Evolutionary conservation across 2,329 filamentous ascomycete species (phyloP), one percentile per base, ranked within the genome.

Genomic region (Claviceps purpurea): DNA sequence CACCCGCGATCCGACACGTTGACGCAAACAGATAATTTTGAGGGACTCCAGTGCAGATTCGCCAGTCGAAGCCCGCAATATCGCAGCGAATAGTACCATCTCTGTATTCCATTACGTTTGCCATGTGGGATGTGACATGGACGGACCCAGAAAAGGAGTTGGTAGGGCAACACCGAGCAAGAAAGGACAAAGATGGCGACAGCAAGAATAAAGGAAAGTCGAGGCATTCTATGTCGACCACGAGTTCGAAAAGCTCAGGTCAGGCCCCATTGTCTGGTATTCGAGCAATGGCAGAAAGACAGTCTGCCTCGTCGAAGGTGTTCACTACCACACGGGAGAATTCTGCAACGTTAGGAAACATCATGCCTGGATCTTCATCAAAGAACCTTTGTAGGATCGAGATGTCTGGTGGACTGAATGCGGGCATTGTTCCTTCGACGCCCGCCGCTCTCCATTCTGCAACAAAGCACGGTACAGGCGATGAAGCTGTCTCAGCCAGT

Each of bases 61-160:
- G 34, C 34, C 18, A 47, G 41, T 26, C 37, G 34, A 51, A 40
- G 41, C 42, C 46, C 20, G 47, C 16, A n/a, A 37, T 18, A 13
- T 14, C 45, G 10, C 52, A 51, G 34, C 16, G 34, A 46, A 16
- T 24, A 13, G 13, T 34, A 24, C 34, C 22, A 20, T 45, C 24
- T 22, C 14, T n/a, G n/a, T 43, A 14, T 18, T 37, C 42, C 42
- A 6, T 16, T 34, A 11, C 22, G 37, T 52, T 47, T 62, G 52
- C 49, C 45, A 81, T 81, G 78, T 81, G 78, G 60, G 76, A 80
- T 60, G 73, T 81, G 37, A 65, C 77, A 47, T 81, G 78, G 78
- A 76, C 75, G 4, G 77, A 80, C 52, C 74, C 73, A 22, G 68
- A 75, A 49, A 66, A 70, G 53, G 74, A 81, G 63, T 68, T 72